phyloP scores from a whole-genome alignment of 805 yeast genomes.

The Teunomyces panamensis region DNA sequence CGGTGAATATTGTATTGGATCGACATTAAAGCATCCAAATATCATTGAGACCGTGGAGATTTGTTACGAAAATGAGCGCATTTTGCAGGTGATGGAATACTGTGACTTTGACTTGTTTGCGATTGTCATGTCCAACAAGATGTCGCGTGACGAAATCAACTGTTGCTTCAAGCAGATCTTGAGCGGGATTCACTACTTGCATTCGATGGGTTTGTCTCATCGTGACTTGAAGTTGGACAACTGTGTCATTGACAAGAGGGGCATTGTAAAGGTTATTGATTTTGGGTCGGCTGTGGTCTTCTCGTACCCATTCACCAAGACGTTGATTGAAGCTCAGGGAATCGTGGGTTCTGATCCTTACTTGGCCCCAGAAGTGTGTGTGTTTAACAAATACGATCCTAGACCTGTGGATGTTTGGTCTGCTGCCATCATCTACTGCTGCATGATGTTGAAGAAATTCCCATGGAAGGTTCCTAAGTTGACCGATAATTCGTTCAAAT shows the following conservation, averaged over 20 bases:
- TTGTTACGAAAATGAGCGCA: slow-evolving; percentile 81
- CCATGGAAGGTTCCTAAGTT: slow-evolving; percentile 93
- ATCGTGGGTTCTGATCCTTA: slow-evolving; percentile 89
- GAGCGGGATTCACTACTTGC: slow-evolving; percentile 78
- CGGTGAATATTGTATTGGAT: slow-evolving; percentile 91
- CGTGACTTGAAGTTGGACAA: slow-evolving; percentile 90
- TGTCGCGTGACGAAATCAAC: slow-evolving; percentile 73
- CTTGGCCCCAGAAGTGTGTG: slow-evolving; percentile 88
- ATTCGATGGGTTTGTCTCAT: slow-evolving; percentile 83
- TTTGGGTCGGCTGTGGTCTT: slow-evolving; percentile 93
- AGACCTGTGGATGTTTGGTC: slow-evolving; percentile 96
- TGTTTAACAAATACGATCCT: slow-evolving; percentile 80
- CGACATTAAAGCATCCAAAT: slow-evolving; percentile 84
- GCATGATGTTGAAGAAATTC: slow-evolving; percentile 87
- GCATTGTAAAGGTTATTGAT: slow-evolving; percentile 87
- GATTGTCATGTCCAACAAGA: slow-evolving; percentile 88
- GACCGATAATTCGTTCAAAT: slow-evolving; percentile 76
- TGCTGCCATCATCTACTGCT: slow-evolving; percentile 83
- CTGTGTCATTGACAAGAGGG: slow-evolving; percentile 79
- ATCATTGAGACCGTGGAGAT: slow-evolving; percentile 90
- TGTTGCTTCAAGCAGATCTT: slow-evolving; percentile 89
- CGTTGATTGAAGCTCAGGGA: slow-evolving; percentile 73
- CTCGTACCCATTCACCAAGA: slow-evolving; percentile 77
- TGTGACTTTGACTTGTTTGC: slow-evolving; percentile 93
- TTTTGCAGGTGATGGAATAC: slow-evolving; percentile 91